A percentile compares a stretch with the other conserved stretches of the same genome.
These are phyloP conservation scores for Alternaria hordeiaustralica DNA, from an alignment of 2,329 filamentous ascomycete genomes.

Conservation along the genomic window DNA sequence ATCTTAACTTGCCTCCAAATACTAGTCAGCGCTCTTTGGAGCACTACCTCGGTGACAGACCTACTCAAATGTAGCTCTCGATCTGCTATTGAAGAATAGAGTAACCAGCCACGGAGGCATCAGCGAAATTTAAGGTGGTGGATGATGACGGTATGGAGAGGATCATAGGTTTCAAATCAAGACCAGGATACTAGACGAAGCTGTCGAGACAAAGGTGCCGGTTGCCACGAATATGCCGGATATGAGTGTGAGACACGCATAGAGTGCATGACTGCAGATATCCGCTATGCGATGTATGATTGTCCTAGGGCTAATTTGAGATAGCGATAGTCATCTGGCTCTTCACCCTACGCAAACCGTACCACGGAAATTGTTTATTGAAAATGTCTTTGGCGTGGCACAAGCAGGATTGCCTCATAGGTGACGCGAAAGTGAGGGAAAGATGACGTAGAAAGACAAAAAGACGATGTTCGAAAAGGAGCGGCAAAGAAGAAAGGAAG, in stretches of 20 bases:
- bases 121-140: not conserved
- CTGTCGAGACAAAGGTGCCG: not conserved
- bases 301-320: not conserved
- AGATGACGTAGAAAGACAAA: not conserved
- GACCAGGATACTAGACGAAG: not conserved
- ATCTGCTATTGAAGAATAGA: not conserved
- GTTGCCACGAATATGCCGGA: not conserved
- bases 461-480: not conserved
- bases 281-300: not conserved
- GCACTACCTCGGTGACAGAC: not conserved
- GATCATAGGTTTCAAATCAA: not conserved
- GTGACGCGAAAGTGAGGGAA: not conserved
- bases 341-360: not conserved
- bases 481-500: not conserved
- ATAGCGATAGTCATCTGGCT: not conserved
- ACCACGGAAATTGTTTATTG: not conserved
- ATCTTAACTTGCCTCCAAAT: not conserved
- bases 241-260: too few species aligned
- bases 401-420: not conserved
- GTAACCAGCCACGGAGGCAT: not conserved
- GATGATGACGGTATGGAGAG: not conserved
- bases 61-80: not conserved
- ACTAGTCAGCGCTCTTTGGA: not conserved
- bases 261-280: not conserved
- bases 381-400: not conserved